Base-by-base conservation (phyloP, 78 protist species). In the Thecamonas trahens region DNA sequence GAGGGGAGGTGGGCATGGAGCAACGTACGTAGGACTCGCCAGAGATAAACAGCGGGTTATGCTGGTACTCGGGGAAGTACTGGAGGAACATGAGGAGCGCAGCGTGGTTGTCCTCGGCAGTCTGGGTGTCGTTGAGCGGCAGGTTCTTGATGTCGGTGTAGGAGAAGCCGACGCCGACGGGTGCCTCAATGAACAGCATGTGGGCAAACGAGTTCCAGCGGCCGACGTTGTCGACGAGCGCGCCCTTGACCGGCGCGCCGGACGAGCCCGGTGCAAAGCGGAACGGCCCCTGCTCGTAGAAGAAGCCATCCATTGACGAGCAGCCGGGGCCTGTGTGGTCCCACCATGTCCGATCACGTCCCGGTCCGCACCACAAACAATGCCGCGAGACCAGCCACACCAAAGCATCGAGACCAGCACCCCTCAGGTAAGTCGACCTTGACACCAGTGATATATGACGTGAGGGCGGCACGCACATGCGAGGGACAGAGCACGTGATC, bases 281-380 rank as follows among this genome's bases (percentile, higher is more conserved):
- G 61, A 77, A 69, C 35, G 79, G 86, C 17, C 86, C 86, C 8
- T 68, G 67, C 61, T 80, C 86, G 49, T 24, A n/a, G 58, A 65
- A 59, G 39, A 64, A 3, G 35, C 80, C 88, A 17, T 7, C 5
- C 35, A 83, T 63, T 0, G 63, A 34, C 42, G 55, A 26, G 62
- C 82, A 83, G 34, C 92, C 92, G 6, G 92, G 92, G 54, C 67
- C 66, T n/a, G n/a, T n/a, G n/a, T n/a, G n/a, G n/a, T n/a, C n/a
- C n/a, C n/a, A n/a, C n/a, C n/a, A n/a, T n/a, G n/a, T n/a, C n/a
- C n/a, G n/a, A n/a, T n/a, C n/a, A n/a, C n/a, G n/a, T n/a, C n/a
- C n/a, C n/a, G n/a, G n/a, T n/a, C n/a, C n/a, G n/a, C n/a, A n/a
- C n/a, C n/a, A n/a, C n/a, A n/a, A n/a, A n/a, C n/a, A n/a, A n/a